These are phyloP conservation scores for Rosa multiflora DNA, from an alignment of 306 rosid genomes.

Conservation along the genomic window DNA sequence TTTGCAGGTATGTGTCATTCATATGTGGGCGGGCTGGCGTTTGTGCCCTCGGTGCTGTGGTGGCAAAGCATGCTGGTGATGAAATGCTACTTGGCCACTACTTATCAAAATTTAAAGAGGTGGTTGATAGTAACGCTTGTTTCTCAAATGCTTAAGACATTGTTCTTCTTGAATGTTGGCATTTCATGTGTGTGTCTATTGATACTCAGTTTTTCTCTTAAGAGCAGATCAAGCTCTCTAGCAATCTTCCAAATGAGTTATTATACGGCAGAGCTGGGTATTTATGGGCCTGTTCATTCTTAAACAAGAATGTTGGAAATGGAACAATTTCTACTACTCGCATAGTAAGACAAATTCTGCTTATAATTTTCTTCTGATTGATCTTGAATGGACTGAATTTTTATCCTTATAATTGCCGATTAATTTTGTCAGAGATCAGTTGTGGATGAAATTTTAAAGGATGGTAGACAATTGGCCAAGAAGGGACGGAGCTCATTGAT, in stretches of 20 bases:
- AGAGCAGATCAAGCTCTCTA: constrained; percentile 59
- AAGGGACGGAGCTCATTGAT: constrained; percentile 68
- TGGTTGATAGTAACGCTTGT: constrained; percentile 21
- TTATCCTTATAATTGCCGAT: constrained; percentile 11
- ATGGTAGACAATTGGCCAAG: constrained; percentile 59
- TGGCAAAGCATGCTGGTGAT: constrained; percentile 69
- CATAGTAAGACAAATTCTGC: constrained; percentile 43
- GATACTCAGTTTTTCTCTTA: constrained; percentile 10
- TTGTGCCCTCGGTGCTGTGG: constrained; percentile 79
- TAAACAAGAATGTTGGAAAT: constrained; percentile 66
- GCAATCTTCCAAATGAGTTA: constrained; percentile 69
- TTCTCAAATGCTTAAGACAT: constrained; percentile 6
- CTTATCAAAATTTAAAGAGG: constrained; percentile 59
- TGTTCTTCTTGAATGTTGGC: constrained; percentile 14
- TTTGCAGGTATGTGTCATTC: constrained; percentile 68
- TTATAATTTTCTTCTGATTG: constrained; percentile 6
- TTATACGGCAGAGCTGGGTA: constrained; percentile 78
- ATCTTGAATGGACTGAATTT: constrained; percentile 6
- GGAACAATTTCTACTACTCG: constrained; percentile 41
- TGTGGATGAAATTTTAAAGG: constrained; percentile 59
- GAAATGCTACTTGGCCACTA: constrained; percentile 48
- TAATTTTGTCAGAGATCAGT: constrained; percentile 50
- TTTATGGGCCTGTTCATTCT: constrained; percentile 78
- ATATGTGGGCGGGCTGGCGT: constrained; percentile 77
- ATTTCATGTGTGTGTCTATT: background rate